phyloP scores from a whole-genome alignment of 2,329 filamentous ascomycete species.

The Aspergillus fructus region DNA sequence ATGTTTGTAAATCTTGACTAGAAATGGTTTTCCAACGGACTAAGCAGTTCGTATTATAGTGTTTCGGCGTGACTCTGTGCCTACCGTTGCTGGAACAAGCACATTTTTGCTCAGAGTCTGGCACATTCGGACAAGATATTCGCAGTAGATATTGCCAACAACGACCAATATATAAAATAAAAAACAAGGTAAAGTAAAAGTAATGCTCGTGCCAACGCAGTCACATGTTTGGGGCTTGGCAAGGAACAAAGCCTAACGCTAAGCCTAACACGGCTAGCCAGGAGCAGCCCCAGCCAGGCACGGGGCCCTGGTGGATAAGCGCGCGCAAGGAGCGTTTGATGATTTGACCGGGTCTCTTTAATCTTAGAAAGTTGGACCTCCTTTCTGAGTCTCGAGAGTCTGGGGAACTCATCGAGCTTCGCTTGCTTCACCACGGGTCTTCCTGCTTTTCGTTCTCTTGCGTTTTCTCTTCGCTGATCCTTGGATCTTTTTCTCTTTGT shows the following conservation, averaged over 20 bases:
- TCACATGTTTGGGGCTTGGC: not conserved
- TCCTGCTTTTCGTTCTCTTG: conserved; percentile 13
- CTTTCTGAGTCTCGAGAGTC: conserved; percentile 26
- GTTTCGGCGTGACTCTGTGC: too few species aligned
- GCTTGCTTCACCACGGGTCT: conserved; percentile 14
- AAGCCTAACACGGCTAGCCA: not conserved
- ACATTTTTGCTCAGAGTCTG: too few species aligned
- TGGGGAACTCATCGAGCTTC: conserved; percentile 25
- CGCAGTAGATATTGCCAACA: too few species aligned
- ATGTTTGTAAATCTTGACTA: not conserved
- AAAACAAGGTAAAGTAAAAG: too few species aligned
- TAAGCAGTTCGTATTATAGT: too few species aligned
- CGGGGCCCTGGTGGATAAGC: conserved; percentile 25
- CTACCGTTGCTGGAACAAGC: too few species aligned
- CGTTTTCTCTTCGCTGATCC: conserved; percentile 6
- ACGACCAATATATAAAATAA: too few species aligned
- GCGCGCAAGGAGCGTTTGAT: conserved; percentile 42
- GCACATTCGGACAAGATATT: too few species aligned
- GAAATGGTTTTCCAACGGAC: too few species aligned
- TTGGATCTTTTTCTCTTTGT: conserved; percentile 4
- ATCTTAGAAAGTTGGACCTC: conserved; percentile 22
- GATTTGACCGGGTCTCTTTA: conserved; percentile 13
- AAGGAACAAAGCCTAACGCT: not conserved
- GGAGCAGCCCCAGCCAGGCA: conserved; percentile 14
- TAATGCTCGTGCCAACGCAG: too few species aligned